Base-by-base conservation (phyloP, 2,329 filamentous ascomycete genomes). In the Sporothrix globosa region DNA sequence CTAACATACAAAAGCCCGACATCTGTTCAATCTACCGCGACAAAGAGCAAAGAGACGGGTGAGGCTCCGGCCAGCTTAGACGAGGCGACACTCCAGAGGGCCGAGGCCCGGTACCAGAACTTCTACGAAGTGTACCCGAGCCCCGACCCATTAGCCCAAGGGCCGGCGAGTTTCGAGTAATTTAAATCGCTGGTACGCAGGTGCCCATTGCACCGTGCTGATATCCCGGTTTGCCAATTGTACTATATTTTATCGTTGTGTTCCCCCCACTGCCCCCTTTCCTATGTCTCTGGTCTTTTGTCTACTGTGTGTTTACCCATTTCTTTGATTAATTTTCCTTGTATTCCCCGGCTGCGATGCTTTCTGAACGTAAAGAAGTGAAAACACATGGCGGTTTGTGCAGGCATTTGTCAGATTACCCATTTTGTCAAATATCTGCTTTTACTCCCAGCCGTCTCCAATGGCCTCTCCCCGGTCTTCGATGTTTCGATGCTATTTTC, bases 91-190 rank as follows among this genome's bases (percentile, higher is more conserved):
- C 81, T 80, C 72, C 78, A 78, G 34, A 86, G 84, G 76, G 86
- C 86, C 4, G 86, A 88, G 75, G 79, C 82, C 68, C 77, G 79
- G 67, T 85, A 84, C 75, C 79, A 82, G 69, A 83, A 79, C 72
- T 88, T 84, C 75, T 88, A 86, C 74, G 82, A 88, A 74, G 81
- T 84, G 41, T 83, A 86, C 67, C 76, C 74, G 50, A 85, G 86
- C 61, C 80, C 82, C 2, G 81, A 83, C 63, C 74, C 81, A 13
- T 82, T 81, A 56, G 82, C 82, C 0, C 82, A 83, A 73, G 86
- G 85, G 4, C 82, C 81, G 3, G 85, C 83, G 7, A 78, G 81
- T 61, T 88, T 88, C 76, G 81, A 87, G 14, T 76, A 52, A 61
- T n/a, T 13, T 46, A 21, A 46, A 46, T 6, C 39, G 41, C 39